Conservation (phyloP, 805 yeast genomes). For the Kazachstania africana region DNA sequence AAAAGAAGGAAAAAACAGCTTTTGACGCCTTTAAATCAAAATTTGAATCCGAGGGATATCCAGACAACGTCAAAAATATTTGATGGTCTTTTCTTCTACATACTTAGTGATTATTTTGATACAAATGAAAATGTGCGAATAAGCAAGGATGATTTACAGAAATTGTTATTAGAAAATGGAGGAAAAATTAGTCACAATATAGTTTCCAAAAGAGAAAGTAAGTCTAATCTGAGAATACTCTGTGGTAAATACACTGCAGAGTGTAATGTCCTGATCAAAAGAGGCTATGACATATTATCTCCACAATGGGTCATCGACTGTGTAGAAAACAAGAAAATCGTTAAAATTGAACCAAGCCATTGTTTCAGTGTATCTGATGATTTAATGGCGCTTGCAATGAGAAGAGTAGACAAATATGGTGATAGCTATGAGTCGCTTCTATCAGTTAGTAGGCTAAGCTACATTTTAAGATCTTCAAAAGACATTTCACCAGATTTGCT, state of each 20-base stretch:
- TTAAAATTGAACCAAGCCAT: slow-evolving; percentile 53
- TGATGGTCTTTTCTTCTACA: slow-evolving; percentile 33
- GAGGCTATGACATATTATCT: slow-evolving; percentile 48
- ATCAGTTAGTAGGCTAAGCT: slow-evolving; percentile 1
- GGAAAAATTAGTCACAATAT: slow-evolving; percentile 34
- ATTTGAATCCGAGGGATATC: neutral
- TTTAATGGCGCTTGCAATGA: slow-evolving; percentile 15
- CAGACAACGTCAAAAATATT: slow-evolving; percentile 30
- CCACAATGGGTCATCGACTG: slow-evolving; percentile 72
- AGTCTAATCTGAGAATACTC: slow-evolving; percentile 21
- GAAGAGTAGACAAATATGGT: slow-evolving; percentile 46
- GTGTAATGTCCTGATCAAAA: slow-evolving; percentile 28
- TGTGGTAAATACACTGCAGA: slow-evolving; percentile 31
- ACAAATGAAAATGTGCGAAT: slow-evolving; percentile 14
- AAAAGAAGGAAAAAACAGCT: slow-evolving; percentile 19
- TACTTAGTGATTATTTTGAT: slow-evolving; percentile 40
- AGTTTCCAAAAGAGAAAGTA: slow-evolving; percentile 9
- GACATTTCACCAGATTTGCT: neutral
- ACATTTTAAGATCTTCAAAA: neutral
- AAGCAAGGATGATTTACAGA: slow-evolving; percentile 27
- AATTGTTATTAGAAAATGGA: slow-evolving; percentile 35
- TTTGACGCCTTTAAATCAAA: slow-evolving; percentile 4
- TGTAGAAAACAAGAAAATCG: slow-evolving; percentile 15
- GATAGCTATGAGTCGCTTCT: slow-evolving; percentile 37
- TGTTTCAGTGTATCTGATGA: slow-evolving; percentile 32